A percentile compares a stretch with the other conserved stretches of the same genome.
phyloP scores from a whole-genome alignment of 2,329 filamentous ascomycete genomes.

The Elsinoe fawcettii region DNA sequence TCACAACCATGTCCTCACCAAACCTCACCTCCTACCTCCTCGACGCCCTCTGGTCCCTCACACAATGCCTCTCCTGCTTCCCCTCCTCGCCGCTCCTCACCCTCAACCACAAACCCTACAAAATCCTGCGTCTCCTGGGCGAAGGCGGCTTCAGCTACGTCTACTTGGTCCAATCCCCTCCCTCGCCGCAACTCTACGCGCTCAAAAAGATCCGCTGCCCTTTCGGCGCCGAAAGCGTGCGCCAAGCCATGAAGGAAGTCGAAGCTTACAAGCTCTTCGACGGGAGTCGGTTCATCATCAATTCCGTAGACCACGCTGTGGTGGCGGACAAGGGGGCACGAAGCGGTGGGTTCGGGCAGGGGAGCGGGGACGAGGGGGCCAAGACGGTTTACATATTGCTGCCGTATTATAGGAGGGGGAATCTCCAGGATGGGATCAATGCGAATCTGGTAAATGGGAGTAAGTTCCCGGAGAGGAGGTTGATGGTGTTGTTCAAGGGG shows the following conservation, averaged over 20 bases:
- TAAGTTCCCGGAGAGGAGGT: conserved; percentile 73
- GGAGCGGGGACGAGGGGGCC: conserved; percentile 45
- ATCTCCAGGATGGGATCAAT: conserved; percentile 97
- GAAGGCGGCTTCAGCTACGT: conserved; percentile 99
- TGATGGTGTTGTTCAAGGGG: conserved; percentile 87
- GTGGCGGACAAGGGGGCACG: conserved; percentile 54
- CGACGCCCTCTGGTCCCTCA: conserved; percentile 83
- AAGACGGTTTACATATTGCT: conserved; percentile 97
- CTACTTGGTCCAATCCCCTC: conserved; percentile 91
- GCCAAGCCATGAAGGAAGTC: conserved; percentile 91
- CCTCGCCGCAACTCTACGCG: conserved; percentile 75
- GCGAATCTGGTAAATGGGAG: conserved; percentile 95
- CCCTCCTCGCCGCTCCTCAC: conserved; percentile 88
- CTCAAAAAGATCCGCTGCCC: conserved; percentile 99
- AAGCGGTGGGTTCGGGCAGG: conserved; percentile 12
- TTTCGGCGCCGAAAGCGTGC: conserved; percentile 92
- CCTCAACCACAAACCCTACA: conserved; percentile 91
- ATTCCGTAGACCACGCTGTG: conserved; percentile 73
- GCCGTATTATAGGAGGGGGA: conserved; percentile 90
- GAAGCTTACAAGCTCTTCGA: conserved; percentile 91
- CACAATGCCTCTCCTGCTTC: conserved; percentile 94
- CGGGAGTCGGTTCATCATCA: conserved; percentile 77
- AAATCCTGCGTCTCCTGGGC: conserved; percentile 85
- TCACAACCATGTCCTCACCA: conserved; percentile 15
- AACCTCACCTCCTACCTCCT: conserved; percentile 55